Evolutionary conservation across 2,329 filamentous ascomycete genomes (phyloP).

Genomic region (Aspergillus hortae): DNA sequence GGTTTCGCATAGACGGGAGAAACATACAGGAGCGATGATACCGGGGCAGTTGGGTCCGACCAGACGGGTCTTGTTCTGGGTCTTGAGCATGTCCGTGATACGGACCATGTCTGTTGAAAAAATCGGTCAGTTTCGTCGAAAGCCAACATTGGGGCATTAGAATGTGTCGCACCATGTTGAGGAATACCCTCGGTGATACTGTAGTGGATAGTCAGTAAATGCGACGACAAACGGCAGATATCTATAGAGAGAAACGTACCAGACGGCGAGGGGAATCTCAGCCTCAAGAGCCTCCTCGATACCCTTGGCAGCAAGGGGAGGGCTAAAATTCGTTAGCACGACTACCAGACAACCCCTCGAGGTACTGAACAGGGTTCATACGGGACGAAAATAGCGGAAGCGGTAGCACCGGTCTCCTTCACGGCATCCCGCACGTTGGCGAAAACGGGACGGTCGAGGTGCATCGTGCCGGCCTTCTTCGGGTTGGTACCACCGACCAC

Average conservation of each 20-base stretch:
- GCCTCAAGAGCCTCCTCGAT: slow-evolving; percentile 95
- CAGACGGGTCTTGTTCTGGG: slow-evolving; percentile 92
- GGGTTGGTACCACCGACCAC: slow-evolving; percentile 98
- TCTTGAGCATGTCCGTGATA: slow-evolving; percentile 97
- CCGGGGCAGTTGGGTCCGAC: slow-evolving; percentile 98
- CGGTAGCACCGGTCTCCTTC: slow-evolving; percentile 84
- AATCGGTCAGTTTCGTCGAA: slow-evolving; percentile 15
- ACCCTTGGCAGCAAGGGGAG: slow-evolving; percentile 84
- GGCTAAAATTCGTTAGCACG: slow-evolving; percentile 52
- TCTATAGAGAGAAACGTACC: slow-evolving; percentile 44
- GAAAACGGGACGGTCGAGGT: slow-evolving; percentile 92
- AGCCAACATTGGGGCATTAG: not conserved
- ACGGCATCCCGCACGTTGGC: slow-evolving; percentile 82
- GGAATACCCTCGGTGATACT: slow-evolving; percentile 95
- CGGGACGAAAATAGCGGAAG: slow-evolving; percentile 95
- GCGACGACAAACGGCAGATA: slow-evolving; percentile 8
- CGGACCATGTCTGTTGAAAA: slow-evolving; percentile 81
- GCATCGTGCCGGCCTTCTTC: slow-evolving; percentile 90
- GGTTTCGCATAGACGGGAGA: not conserved
- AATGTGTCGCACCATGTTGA: slow-evolving; percentile 70
- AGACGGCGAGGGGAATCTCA: slow-evolving; percentile 92
- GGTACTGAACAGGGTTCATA: slow-evolving; percentile 43
- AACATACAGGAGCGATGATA: slow-evolving; percentile 73
- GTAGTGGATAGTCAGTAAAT: slow-evolving; percentile 1
- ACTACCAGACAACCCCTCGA: not conserved